A percentile compares a stretch with the other conserved stretches of the same genome.
Conservation (phyloP, 495 filamentous ascomycete species). For the Haplographium delicatum region DNA sequence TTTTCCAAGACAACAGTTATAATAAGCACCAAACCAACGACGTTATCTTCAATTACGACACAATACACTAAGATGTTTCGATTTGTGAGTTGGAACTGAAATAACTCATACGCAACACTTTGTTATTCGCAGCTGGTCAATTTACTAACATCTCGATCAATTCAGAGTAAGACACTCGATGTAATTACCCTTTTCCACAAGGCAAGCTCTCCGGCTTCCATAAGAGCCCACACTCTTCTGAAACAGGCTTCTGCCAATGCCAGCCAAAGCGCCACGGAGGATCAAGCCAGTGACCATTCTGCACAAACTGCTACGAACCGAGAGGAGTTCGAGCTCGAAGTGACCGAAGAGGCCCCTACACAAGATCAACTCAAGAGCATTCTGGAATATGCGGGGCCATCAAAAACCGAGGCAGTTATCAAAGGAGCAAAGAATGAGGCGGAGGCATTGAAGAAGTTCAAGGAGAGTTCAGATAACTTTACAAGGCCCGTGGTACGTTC, state of each 20-base stretch:
- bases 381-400: constrained; percentile 69
- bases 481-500: constrained; percentile 63
- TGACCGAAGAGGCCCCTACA: constrained; percentile 78
- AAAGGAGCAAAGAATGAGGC: constrained; percentile 61
- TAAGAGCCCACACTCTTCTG: constrained; percentile 62
- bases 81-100: constrained; percentile 42
- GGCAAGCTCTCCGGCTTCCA: constrained; percentile 57
- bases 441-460: constrained; percentile 75
- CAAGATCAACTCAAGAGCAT: constrained; percentile 80
- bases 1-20: no score
- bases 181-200: constrained; percentile 95
- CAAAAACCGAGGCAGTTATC: constrained; percentile 55
- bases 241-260: constrained; percentile 68
- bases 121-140: no score
- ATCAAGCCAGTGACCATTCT: constrained; percentile 58
- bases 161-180: constrained; percentile 75
- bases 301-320: constrained; percentile 42
- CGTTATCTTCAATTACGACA: neutral
- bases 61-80: constrained; percentile 33
- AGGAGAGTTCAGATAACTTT: constrained; percentile 53
- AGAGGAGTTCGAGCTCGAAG: constrained; percentile 75
- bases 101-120: no score
- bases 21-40: no score
- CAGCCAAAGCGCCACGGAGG: constrained; percentile 51
- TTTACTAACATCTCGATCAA: constrained; percentile 1